Evolutionary conservation across 2,329 filamentous ascomycete genomes (phyloP).

Genomic region (Colletotrichum cereale): DNA sequence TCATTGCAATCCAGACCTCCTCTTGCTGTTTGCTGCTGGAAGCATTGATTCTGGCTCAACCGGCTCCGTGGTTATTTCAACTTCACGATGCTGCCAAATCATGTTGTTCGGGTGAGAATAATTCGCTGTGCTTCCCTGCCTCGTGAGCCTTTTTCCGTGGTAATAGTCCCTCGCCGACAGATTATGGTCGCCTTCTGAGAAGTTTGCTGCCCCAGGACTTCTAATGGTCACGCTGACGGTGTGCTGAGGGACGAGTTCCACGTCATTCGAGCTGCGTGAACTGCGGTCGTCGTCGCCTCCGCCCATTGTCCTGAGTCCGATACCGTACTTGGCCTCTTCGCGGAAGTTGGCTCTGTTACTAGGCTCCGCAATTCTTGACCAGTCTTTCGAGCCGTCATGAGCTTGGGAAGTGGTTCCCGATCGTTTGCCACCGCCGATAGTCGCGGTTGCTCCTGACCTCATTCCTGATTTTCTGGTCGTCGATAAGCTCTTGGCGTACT

Average conservation of each 20-base stretch:
- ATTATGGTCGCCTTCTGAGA: conserved; percentile 1
- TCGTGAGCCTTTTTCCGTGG: conserved; percentile 19
- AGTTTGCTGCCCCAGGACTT: conserved; percentile 7
- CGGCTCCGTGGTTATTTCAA: conserved; percentile 37
- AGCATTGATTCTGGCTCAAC: conserved; percentile 35
- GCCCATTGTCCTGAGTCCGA: conserved; percentile 41
- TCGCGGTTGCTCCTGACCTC: conserved; percentile 22
- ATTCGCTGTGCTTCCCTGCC: background rate
- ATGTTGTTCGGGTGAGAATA: conserved; percentile 29
- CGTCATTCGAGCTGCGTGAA: conserved; percentile 34
- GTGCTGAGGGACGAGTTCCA: conserved; percentile 17
- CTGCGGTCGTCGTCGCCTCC: conserved; percentile 39
- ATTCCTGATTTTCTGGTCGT: conserved; percentile 20
- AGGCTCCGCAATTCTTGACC: conserved; percentile 16
- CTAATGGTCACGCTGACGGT: conserved; percentile 26
- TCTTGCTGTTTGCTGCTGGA: conserved; percentile 14
- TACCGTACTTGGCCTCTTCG: conserved; percentile 39
- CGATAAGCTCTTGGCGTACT: conserved; percentile 2
- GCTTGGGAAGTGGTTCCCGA: conserved; percentile 23
- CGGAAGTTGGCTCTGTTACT: background rate
- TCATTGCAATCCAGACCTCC: conserved; percentile 21
- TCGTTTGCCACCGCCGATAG: conserved; percentile 29
- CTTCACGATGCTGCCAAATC: conserved; percentile 37
- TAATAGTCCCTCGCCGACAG: conserved; percentile 24
- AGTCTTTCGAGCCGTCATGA: conserved; percentile 15